Base-by-base conservation (phyloP, 192 early-diverging fungal genomes). In the Diversispora epigaea region DNA sequence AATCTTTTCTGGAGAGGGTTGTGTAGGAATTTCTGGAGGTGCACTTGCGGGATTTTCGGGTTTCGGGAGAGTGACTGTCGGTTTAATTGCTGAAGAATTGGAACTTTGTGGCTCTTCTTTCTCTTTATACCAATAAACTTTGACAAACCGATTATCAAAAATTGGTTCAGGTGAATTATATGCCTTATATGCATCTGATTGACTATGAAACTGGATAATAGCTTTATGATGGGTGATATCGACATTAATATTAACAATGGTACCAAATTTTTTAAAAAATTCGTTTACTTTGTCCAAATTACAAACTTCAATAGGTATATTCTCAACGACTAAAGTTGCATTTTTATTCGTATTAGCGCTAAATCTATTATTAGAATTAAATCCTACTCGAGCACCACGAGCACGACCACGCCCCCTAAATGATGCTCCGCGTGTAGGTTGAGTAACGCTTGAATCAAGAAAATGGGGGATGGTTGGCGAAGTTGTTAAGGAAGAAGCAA, bases 101-200 rank as follows among this genome's bases (percentile, higher is more conserved):
- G 77, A 66, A 32, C 68, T 77, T 4, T 67, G 66, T 9, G 73
- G 76, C 22, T 78, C 70, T 40, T 71, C 71, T 45, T 81, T 73
- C 21, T 79, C 84, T 11, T 83, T 83, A 44, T 87, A 80, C 90
- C 92, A 94, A 78, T 87, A 94, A n/a, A 95, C 88, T 71, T 92
- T 92, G 58, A 95, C 93, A 74, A 95, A 95, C 22, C 93, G 87
- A 77, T 95, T 95, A 19, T 84, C 91, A 82, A 95, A 95, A 46
- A 95, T 91, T 10, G 89, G 84, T 15, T 92, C 90, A 4, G 93
- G 93, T 21, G 87, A 90, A 50, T 82, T 83, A 66, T 93, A 89
- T 11, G 92, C 92, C 8, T 85, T 87, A 25, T 80, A 78, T 3
- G 93, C 93, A 75, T 94, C 93, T 4, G 79, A 76, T 17, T 78